Conservation (phyloP, 1,139 yeast genomes). For the Pichia kudriavzevii region DNA sequence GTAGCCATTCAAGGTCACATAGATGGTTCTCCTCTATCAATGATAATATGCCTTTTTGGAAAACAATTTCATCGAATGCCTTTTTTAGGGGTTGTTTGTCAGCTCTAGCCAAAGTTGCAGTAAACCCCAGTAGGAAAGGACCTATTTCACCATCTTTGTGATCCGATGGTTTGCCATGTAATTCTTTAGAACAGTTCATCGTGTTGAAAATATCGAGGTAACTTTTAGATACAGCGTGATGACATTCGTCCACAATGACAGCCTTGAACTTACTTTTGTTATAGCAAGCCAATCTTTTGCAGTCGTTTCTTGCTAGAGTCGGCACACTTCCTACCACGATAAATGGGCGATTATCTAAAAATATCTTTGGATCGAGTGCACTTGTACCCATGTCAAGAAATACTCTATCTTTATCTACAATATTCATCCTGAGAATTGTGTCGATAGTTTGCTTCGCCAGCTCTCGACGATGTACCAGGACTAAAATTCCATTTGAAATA, state of each 20-base stretch:
- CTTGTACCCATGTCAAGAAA: constrained; percentile 58
- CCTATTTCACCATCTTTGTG: constrained; percentile 31
- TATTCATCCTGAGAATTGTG: constrained; percentile 38
- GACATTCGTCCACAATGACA: constrained; percentile 86
- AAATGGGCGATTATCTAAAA: constrained; percentile 17
- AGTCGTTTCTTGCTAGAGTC: constrained; percentile 39
- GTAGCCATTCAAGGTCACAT: constrained; percentile 60
- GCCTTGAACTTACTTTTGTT: constrained; percentile 56
- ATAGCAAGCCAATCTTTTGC: constrained; percentile 44
- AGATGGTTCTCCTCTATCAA: constrained; percentile 67
- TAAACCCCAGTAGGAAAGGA: constrained; percentile 60
- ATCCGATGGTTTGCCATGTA: neutral
- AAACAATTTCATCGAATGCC: constrained; percentile 70
- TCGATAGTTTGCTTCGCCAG: constrained; percentile 62
- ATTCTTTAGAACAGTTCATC: constrained; percentile 41
- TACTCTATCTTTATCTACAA: constrained; percentile 13
- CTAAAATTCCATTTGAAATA: constrained; percentile 38
- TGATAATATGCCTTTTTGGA: constrained; percentile 55
- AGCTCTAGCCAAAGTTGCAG: constrained; percentile 71
- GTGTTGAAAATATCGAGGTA: constrained; percentile 54
- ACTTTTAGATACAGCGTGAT: constrained; percentile 75
- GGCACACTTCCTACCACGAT: constrained; percentile 76
- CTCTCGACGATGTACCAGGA: constrained; percentile 79
- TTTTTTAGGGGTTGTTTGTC: constrained; percentile 56
- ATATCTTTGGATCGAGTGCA: constrained; percentile 26